phyloP scores from a whole-genome alignment of 192 early-diverging fungal genomes.

The Haplosporangium gracile region DNA sequence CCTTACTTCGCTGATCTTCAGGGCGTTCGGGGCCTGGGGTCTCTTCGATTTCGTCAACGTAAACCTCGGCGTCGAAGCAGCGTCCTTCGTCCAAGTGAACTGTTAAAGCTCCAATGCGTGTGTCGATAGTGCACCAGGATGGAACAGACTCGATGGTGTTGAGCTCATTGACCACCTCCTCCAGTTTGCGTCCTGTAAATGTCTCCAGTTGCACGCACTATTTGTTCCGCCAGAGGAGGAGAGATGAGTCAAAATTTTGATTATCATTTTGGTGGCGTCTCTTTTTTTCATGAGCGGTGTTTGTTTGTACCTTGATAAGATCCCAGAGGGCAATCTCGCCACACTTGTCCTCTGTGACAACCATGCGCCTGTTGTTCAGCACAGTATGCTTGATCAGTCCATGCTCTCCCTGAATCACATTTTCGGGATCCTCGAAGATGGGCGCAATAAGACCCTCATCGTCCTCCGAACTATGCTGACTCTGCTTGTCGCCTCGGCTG shows the following conservation, averaged over 20 bases:
- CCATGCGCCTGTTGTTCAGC: slow-evolving; percentile 88
- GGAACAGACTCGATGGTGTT: slow-evolving; percentile 83
- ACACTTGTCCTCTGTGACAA: slow-evolving; percentile 85
- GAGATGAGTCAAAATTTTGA: not conserved
- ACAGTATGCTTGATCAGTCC: slow-evolving; percentile 76
- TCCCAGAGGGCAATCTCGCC: slow-evolving; percentile 93
- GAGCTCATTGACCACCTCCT: slow-evolving; percentile 67
- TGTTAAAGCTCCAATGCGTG: slow-evolving; percentile 87
- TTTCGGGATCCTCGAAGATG: slow-evolving; percentile 47
- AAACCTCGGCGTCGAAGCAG: slow-evolving; percentile 92
- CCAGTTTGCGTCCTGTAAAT: slow-evolving; percentile 66
- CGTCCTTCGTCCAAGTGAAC: slow-evolving; percentile 87
- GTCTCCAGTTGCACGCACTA: slow-evolving; percentile 71
- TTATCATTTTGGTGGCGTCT: not conserved
- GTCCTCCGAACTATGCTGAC: slow-evolving; percentile 54
- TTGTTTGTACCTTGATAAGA: slow-evolving; percentile 79
- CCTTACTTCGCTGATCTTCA: slow-evolving; percentile 81
- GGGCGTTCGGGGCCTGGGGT: slow-evolving; percentile 60
- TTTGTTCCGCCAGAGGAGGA: not conserved
- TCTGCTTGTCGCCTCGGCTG: slow-evolving; percentile 33
- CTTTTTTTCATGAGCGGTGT: slow-evolving; percentile 10
- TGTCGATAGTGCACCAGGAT: slow-evolving; percentile 95
- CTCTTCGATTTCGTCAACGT: slow-evolving; percentile 82
- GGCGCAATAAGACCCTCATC: slow-evolving; percentile 49
- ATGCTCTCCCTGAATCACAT: slow-evolving; percentile 65